These are phyloP conservation scores for Glebionis coronaria DNA, from an alignment of 129 eudicot species.

Conservation along the genomic window DNA sequence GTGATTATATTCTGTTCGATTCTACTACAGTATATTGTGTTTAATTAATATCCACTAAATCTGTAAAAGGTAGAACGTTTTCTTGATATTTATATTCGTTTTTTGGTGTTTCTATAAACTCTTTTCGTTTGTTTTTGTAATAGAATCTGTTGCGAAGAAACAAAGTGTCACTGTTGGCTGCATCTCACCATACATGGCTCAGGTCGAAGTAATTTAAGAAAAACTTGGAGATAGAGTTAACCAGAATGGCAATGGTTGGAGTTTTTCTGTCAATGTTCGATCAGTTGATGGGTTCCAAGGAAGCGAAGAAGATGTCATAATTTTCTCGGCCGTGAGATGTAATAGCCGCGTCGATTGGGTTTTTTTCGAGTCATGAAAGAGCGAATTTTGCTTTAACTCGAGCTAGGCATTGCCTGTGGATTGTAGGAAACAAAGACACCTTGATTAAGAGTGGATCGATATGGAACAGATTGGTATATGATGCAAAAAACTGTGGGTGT, in stretches of 20 bases:
- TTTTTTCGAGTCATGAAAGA: slow-evolving; percentile 50
- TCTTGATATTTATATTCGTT: slow-evolving; percentile 10
- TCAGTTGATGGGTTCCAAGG: slow-evolving; percentile 82
- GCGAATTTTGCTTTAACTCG: slow-evolving; percentile 74
- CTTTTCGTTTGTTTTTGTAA: not conserved
- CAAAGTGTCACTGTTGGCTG: slow-evolving; percentile 34
- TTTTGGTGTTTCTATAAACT: not conserved
- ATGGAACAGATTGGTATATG: slow-evolving; percentile 50
- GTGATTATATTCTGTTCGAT: no score
- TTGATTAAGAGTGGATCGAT: slow-evolving; percentile 58
- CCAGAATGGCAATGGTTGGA: slow-evolving; percentile 10
- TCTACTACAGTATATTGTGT: no score
- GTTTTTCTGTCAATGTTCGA: slow-evolving; percentile 46
- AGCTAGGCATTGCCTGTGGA: slow-evolving; percentile 77
- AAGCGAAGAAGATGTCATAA: no score
- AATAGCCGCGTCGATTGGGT: slow-evolving; percentile 57
- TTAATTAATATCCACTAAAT: no score
- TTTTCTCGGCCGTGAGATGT: no score
- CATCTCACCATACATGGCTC: slow-evolving; percentile 45
- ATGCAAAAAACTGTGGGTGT: slow-evolving; percentile 62
- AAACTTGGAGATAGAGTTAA: slow-evolving; percentile 40
- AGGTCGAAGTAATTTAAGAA: slow-evolving; percentile 35
- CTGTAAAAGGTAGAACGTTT: slow-evolving; percentile 43
- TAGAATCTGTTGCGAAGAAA: slow-evolving; percentile 29
- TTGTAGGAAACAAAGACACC: slow-evolving; percentile 67